Evolutionary conservation across 805 yeast species (phyloP), one percentile per base, ranked within the genome.

Genomic region (Zygosaccharomyces pseudorouxii): DNA sequence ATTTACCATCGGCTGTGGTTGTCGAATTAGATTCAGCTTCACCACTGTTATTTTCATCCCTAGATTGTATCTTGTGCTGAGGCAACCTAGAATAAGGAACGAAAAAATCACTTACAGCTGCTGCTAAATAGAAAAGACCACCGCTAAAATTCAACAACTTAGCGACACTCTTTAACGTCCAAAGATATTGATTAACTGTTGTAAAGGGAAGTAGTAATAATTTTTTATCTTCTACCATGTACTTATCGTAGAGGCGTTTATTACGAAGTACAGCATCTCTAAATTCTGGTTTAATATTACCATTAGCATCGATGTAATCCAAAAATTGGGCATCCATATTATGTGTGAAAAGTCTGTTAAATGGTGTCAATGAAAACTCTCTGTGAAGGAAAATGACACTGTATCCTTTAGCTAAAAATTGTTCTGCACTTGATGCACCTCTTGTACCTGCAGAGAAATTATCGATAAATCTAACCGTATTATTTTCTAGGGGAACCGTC

Each of bases 361-460:
- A 93, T 1, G 99, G 99, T 55, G 87, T 74, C 47, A 93, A 73
- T 0, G 96, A 86, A 67, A 89, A 92, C 66, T 93, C 97, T 39
- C 99, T 75, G 67, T 93, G 96, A 36, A 93, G 69, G 61, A 93
- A 93, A 28, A 93, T 84, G 31, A 93, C 99, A 11, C 96, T 92
- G 62, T 93, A 93, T 1, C 89, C 96, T 48, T 79, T 72, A 48
- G 84, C 87, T 46, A 93, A 71, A 57, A 92, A 88, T 62, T 87
- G 84, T 67, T 93, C 99, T 3, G 98, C 96, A 35, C 95, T 84
- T 0, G 96, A 82, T 3, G 99, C 95, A 48, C 99, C 99, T 67
- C 99, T 79, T 0, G 97, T 93, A 20, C 99, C 99, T 20, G 98
- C 98, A 55, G 93, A 83, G 66, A 93, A 93, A 63, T 93, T 93